phyloP scores from a whole-genome alignment of 192 early-diverging fungal species.

The Backusella liffmaniae region DNA sequence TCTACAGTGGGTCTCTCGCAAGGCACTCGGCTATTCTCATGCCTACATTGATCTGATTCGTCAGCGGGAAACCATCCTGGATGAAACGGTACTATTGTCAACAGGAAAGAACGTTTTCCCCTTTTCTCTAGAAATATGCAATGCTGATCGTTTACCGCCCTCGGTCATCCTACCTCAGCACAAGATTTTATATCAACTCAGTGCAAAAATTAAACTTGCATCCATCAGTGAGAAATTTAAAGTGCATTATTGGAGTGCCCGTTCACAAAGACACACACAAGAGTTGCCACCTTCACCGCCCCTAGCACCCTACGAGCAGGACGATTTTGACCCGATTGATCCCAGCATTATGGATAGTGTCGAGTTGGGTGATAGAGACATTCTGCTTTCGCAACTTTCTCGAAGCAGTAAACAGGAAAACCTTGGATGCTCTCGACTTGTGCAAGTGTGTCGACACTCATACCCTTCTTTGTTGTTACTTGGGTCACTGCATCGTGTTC shows the following conservation, averaged over 20 bases:
- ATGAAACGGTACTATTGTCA: neutral
- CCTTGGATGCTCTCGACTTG: neutral
- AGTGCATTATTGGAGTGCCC: neutral
- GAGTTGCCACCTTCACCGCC: neutral
- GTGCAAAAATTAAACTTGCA: neutral
- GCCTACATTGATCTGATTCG: neutral
- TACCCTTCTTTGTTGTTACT: neutral
- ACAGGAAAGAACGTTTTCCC: neutral
- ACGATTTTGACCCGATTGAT: neutral
- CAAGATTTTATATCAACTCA: neutral
- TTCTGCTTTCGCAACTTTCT: neutral
- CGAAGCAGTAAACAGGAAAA: neutral
- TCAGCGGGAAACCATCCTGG: neutral
- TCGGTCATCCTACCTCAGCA: constrained; percentile 5
- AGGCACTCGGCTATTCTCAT: neutral
- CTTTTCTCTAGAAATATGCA: neutral
- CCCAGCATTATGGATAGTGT: neutral
- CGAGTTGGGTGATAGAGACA: neutral
- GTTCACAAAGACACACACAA: neutral
- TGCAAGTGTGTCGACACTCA: neutral
- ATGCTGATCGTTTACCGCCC: neutral
- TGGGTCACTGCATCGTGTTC: neutral
- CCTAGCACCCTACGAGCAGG: neutral
- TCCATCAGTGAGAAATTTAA: constrained; percentile 2
- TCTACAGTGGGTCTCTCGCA: neutral